Percentiles rank a stretch among this genome's conserved stretches.
phyloP scores from a whole-genome alignment of 148 eudicot species.

The Chenopodium quinoa region DNA sequence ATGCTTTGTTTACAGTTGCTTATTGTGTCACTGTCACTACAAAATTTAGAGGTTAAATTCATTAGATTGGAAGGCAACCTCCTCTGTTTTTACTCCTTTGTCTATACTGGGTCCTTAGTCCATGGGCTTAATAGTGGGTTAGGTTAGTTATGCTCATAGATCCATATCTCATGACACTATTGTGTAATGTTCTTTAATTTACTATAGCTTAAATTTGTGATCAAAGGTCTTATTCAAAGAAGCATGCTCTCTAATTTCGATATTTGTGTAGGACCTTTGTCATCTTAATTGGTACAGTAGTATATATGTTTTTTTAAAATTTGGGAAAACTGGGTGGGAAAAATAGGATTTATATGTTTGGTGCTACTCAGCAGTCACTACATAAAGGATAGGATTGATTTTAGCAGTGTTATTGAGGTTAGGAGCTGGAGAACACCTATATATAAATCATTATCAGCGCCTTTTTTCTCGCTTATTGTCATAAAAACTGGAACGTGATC shows the following conservation, averaged over 20 bases:
- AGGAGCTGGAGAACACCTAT: background rate
- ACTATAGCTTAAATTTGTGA: background rate
- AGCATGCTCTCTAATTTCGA: background rate
- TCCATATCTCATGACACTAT: background rate
- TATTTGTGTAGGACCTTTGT: background rate
- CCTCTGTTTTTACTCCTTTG: background rate
- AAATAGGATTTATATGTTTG: background rate
- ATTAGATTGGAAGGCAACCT: background rate
- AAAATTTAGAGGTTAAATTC: background rate
- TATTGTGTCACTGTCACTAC: too few species aligned
- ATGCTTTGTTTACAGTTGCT: background rate
- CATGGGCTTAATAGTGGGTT: background rate
- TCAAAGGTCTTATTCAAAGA: background rate
- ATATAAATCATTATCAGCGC: background rate
- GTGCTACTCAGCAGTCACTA: background rate
- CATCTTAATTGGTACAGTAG: too few species aligned
- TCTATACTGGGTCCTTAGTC: background rate
- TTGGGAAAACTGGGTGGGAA: background rate
- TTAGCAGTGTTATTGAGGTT: too few species aligned
- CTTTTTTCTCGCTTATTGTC: background rate
- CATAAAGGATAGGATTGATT: background rate
- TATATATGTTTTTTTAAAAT: background rate
- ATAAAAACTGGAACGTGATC: background rate
- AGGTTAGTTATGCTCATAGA: background rate
- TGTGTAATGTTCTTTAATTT: background rate